Percentiles rank a stretch among this genome's conserved stretches.
These are phyloP conservation scores for Phylloporus sp. DNA, from an alignment of 768 basidiomycete species.

Conservation along the genomic window DNA sequence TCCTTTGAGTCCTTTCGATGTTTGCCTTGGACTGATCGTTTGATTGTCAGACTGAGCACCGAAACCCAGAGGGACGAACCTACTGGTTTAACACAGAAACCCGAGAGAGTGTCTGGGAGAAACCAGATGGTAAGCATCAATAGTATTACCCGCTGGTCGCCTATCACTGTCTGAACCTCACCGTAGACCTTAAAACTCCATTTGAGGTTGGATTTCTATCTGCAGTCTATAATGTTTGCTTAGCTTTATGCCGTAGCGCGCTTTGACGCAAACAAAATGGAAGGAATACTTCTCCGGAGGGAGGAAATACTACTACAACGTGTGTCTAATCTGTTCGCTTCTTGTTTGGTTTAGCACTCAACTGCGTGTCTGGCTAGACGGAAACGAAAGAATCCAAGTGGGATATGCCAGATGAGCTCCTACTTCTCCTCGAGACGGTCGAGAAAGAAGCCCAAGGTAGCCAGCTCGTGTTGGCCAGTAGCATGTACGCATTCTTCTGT, in stretches of 20 bases:
- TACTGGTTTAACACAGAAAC: conserved; percentile 95
- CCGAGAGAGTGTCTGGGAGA: conserved; percentile 96
- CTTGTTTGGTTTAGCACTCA: not conserved
- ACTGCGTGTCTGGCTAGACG: conserved; percentile 43
- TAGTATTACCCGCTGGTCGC: not conserved
- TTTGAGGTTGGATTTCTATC: conserved; percentile 62
- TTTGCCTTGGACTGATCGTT: conserved; percentile 3
- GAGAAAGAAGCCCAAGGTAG: conserved; percentile 62
- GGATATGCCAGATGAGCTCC: conserved; percentile 94
- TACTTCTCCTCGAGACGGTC: conserved; percentile 79
- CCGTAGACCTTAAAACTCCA: conserved; percentile 78
- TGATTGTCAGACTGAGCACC: conserved; percentile 74
- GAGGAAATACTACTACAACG: conserved; percentile 88
- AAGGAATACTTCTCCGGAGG: conserved; percentile 95
- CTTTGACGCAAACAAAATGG: conserved; percentile 89
- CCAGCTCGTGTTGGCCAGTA: conserved; percentile 33
- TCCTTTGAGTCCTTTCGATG: not conserved
- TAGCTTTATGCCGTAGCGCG: conserved; percentile 49
- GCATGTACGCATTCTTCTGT: conserved; percentile 17
- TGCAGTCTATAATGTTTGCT: not conserved
- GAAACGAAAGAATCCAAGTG: conserved; percentile 93
- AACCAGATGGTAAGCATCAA: conserved; percentile 73
- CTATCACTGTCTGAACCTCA: conserved; percentile 3
- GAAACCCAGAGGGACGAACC: conserved; percentile 93
- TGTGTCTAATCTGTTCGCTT: conserved; percentile 30